Conservation (phyloP, 208 protist genomes). For the Kentomonas sorsogonicus region DNA sequence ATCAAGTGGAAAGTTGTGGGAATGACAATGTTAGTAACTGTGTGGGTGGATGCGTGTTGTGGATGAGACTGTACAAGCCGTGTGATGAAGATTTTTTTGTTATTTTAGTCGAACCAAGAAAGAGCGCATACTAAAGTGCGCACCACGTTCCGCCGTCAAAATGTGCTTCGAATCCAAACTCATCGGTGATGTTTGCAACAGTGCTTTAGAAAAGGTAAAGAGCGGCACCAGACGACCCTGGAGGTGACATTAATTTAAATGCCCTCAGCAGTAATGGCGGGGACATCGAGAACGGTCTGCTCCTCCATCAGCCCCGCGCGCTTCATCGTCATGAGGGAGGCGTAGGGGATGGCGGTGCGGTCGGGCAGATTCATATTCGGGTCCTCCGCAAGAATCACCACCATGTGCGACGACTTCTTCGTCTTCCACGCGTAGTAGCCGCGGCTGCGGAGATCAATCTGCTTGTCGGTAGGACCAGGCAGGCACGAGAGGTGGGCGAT, state of each 20-base stretch:
- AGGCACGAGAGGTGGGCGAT: conserved; percentile 81
- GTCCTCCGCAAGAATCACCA: conserved; percentile 83
- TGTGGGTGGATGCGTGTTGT: no score
- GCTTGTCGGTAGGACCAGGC: conserved; percentile 84
- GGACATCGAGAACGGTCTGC: conserved; percentile 73
- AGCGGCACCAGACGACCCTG: background rate
- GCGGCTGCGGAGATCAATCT: conserved; percentile 82
- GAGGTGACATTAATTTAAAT: conserved; percentile 33
- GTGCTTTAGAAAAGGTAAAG: background rate
- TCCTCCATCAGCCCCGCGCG: conserved; percentile 62
- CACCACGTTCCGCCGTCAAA: no score
- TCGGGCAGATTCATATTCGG: conserved; percentile 88
- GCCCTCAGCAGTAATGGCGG: conserved; percentile 85
- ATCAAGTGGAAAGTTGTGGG: no score
- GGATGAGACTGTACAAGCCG: no score
- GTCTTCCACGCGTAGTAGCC: conserved; percentile 90
- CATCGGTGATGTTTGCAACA: no score
- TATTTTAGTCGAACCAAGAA: no score
- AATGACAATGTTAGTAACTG: no score
- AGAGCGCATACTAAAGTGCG: no score
- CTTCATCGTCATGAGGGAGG: conserved; percentile 79
- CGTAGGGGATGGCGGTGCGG: conserved; percentile 79
- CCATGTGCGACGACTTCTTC: conserved; percentile 81
- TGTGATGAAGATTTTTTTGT: conserved; percentile 3
- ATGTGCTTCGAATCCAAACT: no score